Evolutionary conservation across 1,139 yeast genomes (phyloP), one percentile per base, ranked within the genome.

Genomic region (Suhomyces choctaworum): DNA sequence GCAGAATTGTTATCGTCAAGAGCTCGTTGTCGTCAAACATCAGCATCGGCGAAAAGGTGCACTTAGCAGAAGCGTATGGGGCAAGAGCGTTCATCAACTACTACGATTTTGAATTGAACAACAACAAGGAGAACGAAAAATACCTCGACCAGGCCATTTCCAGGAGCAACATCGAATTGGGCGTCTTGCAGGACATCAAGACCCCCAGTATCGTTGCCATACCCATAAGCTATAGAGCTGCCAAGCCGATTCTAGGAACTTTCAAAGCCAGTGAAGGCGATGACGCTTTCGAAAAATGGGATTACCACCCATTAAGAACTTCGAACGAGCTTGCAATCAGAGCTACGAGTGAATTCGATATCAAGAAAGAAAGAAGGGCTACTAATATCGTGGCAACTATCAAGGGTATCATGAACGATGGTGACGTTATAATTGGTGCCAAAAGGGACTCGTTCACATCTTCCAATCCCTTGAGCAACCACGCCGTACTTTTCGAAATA

Each of bases 351-450:
- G 36, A 30, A 4, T 63, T 62, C 31, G 22, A 34, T 1, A 15
- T 29, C 4, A 31, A 34, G 5, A 38, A 43, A 7, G 11, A 21
- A 4, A 44, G 64, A 12, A 49, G 51, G 23, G 43, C 66, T 7
- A 60, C 64, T 8, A 69, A 66, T 40, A 48, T 70, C 3, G 57
- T 66, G 4, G 72, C 69, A 0, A 40, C 60, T 3, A 42, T 70
- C 4, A 56, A 62, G 14, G 76, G 76, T 0, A 62, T 69, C 3
- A 52, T 69, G 31, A 59, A 60, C 34, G 76, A 69, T 46, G 73
- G 72, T 5, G 70, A 60, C 30, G 58, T 70, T 8, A 52, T 70
- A 1, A 62, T 70, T 35, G 76, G 76, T 0, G 69, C 73, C 2
- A 54, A 64, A 8, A 51, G 76, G 29, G 76, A 70, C 40, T 59